Conservation (phyloP, 2,329 filamentous ascomycete species). For the Alternaria atra region DNA sequence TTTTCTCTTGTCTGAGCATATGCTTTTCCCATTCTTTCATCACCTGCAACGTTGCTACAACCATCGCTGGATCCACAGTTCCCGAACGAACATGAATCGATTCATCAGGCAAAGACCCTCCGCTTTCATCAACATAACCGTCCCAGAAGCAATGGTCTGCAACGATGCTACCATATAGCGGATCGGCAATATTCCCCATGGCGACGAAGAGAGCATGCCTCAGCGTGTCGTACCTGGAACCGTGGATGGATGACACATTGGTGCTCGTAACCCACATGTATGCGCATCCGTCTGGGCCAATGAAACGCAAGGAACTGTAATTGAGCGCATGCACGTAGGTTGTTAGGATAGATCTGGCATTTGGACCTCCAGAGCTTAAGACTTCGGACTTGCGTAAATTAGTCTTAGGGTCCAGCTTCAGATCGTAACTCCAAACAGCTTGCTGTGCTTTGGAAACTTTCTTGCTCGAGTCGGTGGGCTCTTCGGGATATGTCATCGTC, state of each 20-base stretch:
- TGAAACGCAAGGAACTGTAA: slow-evolving; percentile 45
- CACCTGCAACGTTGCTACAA: slow-evolving; percentile 43
- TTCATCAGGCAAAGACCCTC: slow-evolving; percentile 41
- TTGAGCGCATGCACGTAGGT: slow-evolving; percentile 45
- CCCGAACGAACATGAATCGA: slow-evolving; percentile 38
- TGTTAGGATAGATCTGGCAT: slow-evolving; percentile 27
- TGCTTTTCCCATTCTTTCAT: slow-evolving; percentile 48
- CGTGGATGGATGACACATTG: slow-evolving; percentile 33
- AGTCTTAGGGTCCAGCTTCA: slow-evolving; percentile 34
- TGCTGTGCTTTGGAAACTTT: slow-evolving; percentile 9
- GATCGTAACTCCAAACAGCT: slow-evolving; percentile 37
- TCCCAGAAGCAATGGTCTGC: slow-evolving; percentile 50
- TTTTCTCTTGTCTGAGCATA: slow-evolving; percentile 34
- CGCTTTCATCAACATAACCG: slow-evolving; percentile 30
- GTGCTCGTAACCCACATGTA: slow-evolving; percentile 46
- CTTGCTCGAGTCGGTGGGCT: not conserved
- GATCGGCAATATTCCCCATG: slow-evolving; percentile 30
- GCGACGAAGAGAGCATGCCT: slow-evolving; percentile 46
- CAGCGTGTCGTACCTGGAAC: slow-evolving; percentile 39
- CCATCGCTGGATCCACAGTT: slow-evolving; percentile 35
- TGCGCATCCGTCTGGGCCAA: slow-evolving; percentile 35
- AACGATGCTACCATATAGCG: slow-evolving; percentile 45
- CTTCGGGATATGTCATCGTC: slow-evolving; percentile 32
- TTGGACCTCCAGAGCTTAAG: slow-evolving; percentile 27
- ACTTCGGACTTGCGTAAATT: slow-evolving; percentile 38